phyloP scores from a whole-genome alignment of 1,139 yeast species.

The Pichia sp. region DNA sequence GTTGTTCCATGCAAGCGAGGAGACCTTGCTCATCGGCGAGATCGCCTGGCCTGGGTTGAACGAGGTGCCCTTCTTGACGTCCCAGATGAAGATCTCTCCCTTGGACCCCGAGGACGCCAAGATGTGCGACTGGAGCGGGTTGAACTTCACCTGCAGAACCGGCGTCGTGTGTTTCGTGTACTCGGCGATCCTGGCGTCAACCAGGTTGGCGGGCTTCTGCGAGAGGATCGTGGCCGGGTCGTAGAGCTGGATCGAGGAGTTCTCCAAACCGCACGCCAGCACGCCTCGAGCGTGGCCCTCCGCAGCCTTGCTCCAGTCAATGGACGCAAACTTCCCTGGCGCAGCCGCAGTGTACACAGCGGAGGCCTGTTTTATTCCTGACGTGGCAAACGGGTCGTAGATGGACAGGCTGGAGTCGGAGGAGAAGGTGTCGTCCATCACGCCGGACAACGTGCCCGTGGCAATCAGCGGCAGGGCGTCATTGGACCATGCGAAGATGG shows the following conservation, averaged over 20 bases:
- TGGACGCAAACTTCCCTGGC: conserved; percentile 64
- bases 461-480: conserved; percentile 72
- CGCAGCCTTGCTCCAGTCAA: conserved; percentile 71
- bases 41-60: conserved; percentile 72
- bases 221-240: conserved; percentile 46
- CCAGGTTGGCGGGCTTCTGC: conserved; percentile 29
- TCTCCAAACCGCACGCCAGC: conserved; percentile 87
- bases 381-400: conserved; percentile 60
- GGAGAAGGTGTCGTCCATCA: conserved; percentile 83
- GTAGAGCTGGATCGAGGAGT: conserved; percentile 78
- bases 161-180: conserved; percentile 65
- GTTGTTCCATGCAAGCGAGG: conserved; percentile 87
- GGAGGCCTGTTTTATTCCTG: conserved; percentile 35
- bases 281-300: conserved; percentile 54
- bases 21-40: conserved; percentile 79
- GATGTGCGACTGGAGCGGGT: conserved; percentile 65
- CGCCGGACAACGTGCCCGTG: conserved; percentile 92
- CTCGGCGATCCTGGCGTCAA: conserved; percentile 43
- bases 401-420: conserved; percentile 72
- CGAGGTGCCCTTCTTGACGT: conserved; percentile 63
- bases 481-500: conserved; percentile 93
- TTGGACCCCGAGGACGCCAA: conserved; percentile 83
- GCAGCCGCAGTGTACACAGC: conserved; percentile 54
- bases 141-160: conserved; percentile 72
- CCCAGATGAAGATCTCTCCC: conserved; percentile 91